Base-by-base conservation (phyloP, 306 rosid genomes). In the Cucumis hystrix region DNA sequence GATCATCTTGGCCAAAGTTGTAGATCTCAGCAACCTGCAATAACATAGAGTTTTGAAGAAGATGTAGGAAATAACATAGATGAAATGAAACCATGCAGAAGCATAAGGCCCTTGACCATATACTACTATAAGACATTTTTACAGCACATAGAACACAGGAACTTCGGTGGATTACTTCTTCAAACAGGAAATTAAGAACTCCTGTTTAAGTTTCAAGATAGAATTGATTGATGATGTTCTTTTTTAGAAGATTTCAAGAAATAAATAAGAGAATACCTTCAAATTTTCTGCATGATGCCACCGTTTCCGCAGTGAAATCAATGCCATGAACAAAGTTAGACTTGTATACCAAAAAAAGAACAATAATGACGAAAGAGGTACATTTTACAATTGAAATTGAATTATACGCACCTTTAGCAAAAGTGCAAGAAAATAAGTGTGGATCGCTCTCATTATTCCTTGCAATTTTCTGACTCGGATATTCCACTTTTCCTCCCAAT, bases 1-100 rank as follows among this genome's bases (percentile, higher is more conserved):
- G 87, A 88, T 96, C 99, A 47, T 96, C 99, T 85, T 96, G 99
- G 80, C 91, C 84, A 82, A 96, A 96, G 85, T 91, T 96, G 89
- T 89, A 85, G 79, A 96, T 87, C 88, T 96, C 99, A 16, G 64
- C 84, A 82, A 88, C 97, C 99, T 96, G 91, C 77, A 86, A 51
- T 49, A 52, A 72, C 4, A 49, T 15, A 49, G 49, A 71, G 15
- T 49, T 66, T 12, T 18, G 6, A 21, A 43, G 10, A 20, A 21
- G 75, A 67, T 12, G 9, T 39, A 18, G 73, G 14, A 67, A 43
- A 67, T 41, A 67, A 41, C 25, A 33, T 33, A 33, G 0, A 33
- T 33, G 37, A 33, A 33, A 59, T 59, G 17, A 61, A 17, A 63
- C 25, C 51, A 64, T 17, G 52, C 73, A 4, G 51, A n/a, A 67